These are phyloP conservation scores for Blepharisma stoltei DNA, from an alignment of 73 alveolate genomes.

Conservation along the genomic window DNA sequence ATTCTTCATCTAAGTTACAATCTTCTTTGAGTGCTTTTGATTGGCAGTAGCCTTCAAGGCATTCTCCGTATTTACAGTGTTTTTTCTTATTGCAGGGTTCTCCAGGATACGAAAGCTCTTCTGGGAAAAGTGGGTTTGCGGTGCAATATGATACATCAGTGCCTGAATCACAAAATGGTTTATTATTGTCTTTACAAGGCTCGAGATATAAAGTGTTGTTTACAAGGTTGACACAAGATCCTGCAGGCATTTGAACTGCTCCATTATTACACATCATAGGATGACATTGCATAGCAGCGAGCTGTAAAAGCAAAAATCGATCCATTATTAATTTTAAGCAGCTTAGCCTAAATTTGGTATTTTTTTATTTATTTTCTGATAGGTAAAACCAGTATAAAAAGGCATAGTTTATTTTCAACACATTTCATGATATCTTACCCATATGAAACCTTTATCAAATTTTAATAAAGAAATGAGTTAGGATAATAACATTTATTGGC, in stretches of 20 bases:
- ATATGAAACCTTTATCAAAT: no score
- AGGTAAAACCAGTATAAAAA: no score
- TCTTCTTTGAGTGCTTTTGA: background rate
- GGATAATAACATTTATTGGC: no score
- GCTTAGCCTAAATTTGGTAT: no score
- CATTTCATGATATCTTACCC: no score
- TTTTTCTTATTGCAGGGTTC: constrained; percentile 20
- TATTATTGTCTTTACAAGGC: background rate
- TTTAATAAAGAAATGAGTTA: no score
- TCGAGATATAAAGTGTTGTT: constrained; percentile 18
- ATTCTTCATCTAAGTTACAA: background rate
- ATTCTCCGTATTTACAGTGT: constrained; percentile 16
- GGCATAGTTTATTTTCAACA: no score
- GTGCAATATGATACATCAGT: constrained; percentile 5
- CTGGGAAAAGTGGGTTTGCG: background rate
- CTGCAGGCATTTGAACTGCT: background rate
- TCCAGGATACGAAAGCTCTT: constrained; percentile 15
- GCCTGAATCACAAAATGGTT: background rate
- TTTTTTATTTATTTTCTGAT: no score
- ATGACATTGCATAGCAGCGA: background rate
- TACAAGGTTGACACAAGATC: background rate
- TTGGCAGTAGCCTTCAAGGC: constrained; percentile 20
- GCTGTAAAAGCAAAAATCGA: background rate
- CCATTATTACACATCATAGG: constrained; percentile 5
- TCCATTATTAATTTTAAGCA: background rate